Evolutionary conservation across 176 grass and related monocot genomes (phyloP), one percentile per base, ranked within the genome.

Genomic region (Juncus inflexus): DNA sequence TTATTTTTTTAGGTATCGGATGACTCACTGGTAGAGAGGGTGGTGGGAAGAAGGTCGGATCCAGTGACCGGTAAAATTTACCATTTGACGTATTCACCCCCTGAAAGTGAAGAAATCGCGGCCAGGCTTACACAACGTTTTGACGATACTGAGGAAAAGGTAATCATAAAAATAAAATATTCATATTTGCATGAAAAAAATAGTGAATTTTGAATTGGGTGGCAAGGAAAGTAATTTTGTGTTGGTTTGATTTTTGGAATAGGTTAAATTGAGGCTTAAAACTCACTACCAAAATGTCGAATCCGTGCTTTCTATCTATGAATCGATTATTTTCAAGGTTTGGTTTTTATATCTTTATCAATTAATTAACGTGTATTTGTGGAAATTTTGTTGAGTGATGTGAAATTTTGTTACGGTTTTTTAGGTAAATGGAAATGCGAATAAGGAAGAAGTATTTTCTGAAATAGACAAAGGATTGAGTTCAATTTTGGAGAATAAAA

Each of bases 61-160:
- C 94, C 94, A 75, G 77, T 76, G 55, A 92, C 94, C 47, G 94
- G 94, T 19, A 99, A 85, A 76, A 99, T 99, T 73, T 99, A 99
- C 65, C 94, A 99, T 81, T 72, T 99, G 40, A 92, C 79, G 50
- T 99, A 92, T 60, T 92, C 94, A 75, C 94, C 88, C 5, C 94
- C 94, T 68, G 88, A 99, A 74, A 99, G 76, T 76, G 94, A 92
- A 65, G 94, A 92, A 84, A 90, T 99, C 38, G 83, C 88, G 58
- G 73, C 85, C 60, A 91, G 88, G 70, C 88, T 99, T 74, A 92
- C 83, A 28, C 88, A 90, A 50, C 82, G 94, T 57, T 99, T 92
- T 75, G 94, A 99, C 71, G 94, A 99, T 52, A 92, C 94, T 10
- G 88, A 99, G 84, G 94, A 99, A 69, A 99, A 99, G 94, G 94